Conservation (phyloP, 2,329 filamentous ascomycete species). For the Beauveria australis region DNA sequence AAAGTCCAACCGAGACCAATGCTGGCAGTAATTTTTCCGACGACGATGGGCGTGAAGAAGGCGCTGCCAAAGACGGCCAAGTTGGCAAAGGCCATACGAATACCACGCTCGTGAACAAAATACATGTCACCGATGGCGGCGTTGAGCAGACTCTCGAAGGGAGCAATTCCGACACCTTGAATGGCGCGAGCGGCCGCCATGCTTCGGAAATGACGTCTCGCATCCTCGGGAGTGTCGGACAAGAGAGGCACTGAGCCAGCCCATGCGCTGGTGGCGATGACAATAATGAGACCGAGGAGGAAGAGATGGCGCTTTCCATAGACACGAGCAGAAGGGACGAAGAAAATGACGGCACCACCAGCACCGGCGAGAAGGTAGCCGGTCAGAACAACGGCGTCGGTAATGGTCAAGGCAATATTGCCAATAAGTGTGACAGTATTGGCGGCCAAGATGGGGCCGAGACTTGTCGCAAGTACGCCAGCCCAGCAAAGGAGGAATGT, state of each 20-base stretch:
- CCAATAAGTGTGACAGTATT: slow-evolving; percentile 73
- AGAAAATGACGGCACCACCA: slow-evolving; percentile 72
- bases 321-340: slow-evolving; percentile 78
- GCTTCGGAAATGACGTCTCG: slow-evolving; percentile 47
- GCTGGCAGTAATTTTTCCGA: slow-evolving; percentile 70
- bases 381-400: slow-evolving; percentile 72
- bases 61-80: slow-evolving; percentile 48
- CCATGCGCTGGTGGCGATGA: slow-evolving; percentile 71
- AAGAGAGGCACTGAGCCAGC: slow-evolving; percentile 49
- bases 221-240: background rate
- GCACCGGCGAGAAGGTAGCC: slow-evolving; percentile 83
- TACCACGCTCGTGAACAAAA: slow-evolving; percentile 75
- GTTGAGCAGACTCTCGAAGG: slow-evolving; percentile 86
- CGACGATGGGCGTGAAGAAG: slow-evolving; percentile 74
- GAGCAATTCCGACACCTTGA: slow-evolving; percentile 78
- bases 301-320: slow-evolving; percentile 93
- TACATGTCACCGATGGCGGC: slow-evolving; percentile 84
- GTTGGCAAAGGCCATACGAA: slow-evolving; percentile 74
- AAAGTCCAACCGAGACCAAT: slow-evolving; percentile 86
- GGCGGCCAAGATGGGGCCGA: slow-evolving; percentile 80
- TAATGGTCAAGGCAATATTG: slow-evolving; percentile 58
- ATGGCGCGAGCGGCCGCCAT: slow-evolving; percentile 72
- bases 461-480: slow-evolving; percentile 74
- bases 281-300: slow-evolving; percentile 63
- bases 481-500: slow-evolving; percentile 69